phyloP scores from a whole-genome alignment of 345 rosid genomes.

The Citropsis articulata region DNA sequence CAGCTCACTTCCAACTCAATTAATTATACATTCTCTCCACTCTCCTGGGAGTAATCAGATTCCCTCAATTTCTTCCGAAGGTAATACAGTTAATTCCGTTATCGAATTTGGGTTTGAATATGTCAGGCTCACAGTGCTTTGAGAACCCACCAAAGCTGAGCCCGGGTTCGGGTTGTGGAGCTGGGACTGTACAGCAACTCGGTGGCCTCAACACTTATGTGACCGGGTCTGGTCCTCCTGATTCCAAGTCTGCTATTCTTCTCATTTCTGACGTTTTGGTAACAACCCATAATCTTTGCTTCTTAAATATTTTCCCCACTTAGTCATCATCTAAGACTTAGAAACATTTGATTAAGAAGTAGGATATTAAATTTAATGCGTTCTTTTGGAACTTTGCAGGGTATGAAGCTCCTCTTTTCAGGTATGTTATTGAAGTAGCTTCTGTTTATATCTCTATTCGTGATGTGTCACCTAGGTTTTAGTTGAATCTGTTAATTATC shows the following conservation, averaged over 20 bases:
- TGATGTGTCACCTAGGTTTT: too few species aligned
- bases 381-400: conserved; percentile 7
- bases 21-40: neutral
- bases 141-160: conserved; percentile 60
- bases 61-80: neutral
- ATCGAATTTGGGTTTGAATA: neutral
- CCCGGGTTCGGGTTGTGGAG: conserved; percentile 44
- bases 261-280: conserved; percentile 65
- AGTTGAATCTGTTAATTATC: too few species aligned
- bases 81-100: neutral
- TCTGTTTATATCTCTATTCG: too few species aligned
- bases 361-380: neutral
- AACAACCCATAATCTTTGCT: neutral
- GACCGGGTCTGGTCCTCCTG: conserved; percentile 58
- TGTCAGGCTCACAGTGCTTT: conserved; percentile 78
- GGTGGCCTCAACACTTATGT: conserved; percentile 67
- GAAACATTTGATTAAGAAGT: neutral
- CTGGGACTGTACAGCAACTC: conserved; percentile 56
- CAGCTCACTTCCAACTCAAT: too few species aligned
- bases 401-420: conserved; percentile 7
- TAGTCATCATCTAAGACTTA: neutral
- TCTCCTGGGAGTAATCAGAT: too few species aligned
- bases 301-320: neutral
- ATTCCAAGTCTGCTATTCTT: conserved; percentile 56
- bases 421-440: neutral